Conservation (phyloP, 75 land plant species). For the Ceratopteris richardii region DNA sequence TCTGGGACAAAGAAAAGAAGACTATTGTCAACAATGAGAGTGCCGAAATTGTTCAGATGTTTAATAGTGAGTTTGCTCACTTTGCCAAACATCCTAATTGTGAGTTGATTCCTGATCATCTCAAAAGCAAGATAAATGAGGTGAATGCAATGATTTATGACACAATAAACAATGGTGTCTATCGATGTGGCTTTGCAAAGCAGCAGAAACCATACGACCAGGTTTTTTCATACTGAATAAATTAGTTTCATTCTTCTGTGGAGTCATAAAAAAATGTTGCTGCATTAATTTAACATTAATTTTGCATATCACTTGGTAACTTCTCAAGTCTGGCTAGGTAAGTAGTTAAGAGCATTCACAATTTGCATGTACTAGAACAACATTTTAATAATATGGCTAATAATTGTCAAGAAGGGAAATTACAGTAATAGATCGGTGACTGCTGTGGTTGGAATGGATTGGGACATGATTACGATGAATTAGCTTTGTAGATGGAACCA, state of each 20-base stretch:
- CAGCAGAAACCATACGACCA: conserved; percentile 65
- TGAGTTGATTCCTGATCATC: conserved; percentile 58
- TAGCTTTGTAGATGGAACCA: no score
- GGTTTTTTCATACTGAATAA: conserved; percentile 10
- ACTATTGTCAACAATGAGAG: conserved; percentile 89
- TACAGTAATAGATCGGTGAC: no score
- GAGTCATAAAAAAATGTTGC: no score
- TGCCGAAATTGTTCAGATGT: conserved; percentile 76
- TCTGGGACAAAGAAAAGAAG: conserved; percentile 74
- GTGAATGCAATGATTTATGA: conserved; percentile 60
- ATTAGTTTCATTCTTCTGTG: background rate
- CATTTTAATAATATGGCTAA: no score
- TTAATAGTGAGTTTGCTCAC: conserved; percentile 72
- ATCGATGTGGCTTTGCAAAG: conserved; percentile 78
- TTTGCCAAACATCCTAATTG: conserved; percentile 58
- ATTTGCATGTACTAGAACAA: no score
- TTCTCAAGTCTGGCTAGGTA: no score
- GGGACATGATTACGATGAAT: no score
- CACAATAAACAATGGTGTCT: conserved; percentile 79
- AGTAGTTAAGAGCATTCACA: no score
- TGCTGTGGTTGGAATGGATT: no score
- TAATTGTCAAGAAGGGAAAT: no score
- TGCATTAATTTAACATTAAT: no score
- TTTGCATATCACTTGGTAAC: no score
- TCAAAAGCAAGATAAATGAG: conserved; percentile 54